A percentile compares a stretch with the other conserved stretches of the same genome.
Conservation (phyloP, 73 alveolate species). For the Paramecium octaurelia region DNA sequence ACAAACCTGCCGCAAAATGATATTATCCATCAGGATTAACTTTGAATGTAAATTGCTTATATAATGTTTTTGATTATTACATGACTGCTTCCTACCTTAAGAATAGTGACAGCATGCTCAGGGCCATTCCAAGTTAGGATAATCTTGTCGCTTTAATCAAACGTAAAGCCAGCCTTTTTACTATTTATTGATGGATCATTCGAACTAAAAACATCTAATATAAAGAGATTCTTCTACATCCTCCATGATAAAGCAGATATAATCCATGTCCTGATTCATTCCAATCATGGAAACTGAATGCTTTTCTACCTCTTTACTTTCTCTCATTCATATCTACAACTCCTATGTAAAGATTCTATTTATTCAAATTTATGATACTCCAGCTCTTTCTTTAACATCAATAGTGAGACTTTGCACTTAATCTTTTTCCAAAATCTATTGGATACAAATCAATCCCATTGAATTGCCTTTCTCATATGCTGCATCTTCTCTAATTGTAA, state of each 20-base stretch:
- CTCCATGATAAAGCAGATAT: constrained; percentile 41
- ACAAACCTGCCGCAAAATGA: constrained; percentile 30
- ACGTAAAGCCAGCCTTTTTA: neutral
- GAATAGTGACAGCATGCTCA: neutral
- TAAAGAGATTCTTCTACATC: neutral
- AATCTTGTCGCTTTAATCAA: neutral
- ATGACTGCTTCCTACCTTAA: constrained; percentile 11
- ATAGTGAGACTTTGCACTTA: neutral
- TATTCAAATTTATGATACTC: neutral
- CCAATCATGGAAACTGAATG: constrained; percentile 42
- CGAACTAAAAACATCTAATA: constrained; percentile 10
- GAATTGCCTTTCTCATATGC: constrained; percentile 23
- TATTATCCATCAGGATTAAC: constrained; percentile 40
- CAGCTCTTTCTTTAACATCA: constrained; percentile 25
- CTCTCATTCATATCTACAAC: constrained; percentile 20
- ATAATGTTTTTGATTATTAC: neutral
- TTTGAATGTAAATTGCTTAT: neutral
- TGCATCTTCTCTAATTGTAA: constrained; percentile 5
- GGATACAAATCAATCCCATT: neutral
- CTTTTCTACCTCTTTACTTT: neutral
- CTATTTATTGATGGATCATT: neutral
- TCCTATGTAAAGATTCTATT: constrained; percentile 26
- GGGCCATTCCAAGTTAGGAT: constrained; percentile 25
- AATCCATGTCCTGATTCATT: constrained; percentile 46
- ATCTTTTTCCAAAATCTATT: constrained; percentile 27